These are phyloP conservation scores for Talaromyces piceae DNA, from an alignment of 2,329 filamentous ascomycete species.

Conservation along the genomic window DNA sequence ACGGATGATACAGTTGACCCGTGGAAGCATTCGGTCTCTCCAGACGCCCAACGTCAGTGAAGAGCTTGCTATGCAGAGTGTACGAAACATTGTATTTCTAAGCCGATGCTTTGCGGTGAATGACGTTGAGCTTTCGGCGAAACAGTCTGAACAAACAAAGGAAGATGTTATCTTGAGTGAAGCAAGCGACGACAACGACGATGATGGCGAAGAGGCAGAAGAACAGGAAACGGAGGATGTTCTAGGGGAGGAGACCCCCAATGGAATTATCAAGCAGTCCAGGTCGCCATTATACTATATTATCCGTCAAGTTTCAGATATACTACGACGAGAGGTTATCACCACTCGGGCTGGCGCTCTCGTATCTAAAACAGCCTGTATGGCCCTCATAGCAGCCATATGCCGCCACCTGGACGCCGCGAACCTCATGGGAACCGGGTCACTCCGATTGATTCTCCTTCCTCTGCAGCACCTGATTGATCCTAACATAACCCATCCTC, in stretches of 20 bases:
- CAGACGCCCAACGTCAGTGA: constrained; percentile 60
- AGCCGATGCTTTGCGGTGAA: constrained; percentile 59
- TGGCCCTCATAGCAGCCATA: constrained; percentile 67
- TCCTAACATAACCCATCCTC: constrained; percentile 62
- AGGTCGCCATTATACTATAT: constrained; percentile 62
- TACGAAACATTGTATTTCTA: constrained; percentile 77
- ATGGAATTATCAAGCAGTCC: constrained; percentile 16
- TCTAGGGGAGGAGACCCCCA: constrained; percentile 32
- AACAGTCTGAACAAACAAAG: constrained; percentile 32
- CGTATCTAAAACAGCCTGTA: constrained; percentile 65
- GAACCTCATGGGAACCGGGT: constrained; percentile 53
- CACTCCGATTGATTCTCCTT: constrained; percentile 57
- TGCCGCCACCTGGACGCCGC: constrained; percentile 53
- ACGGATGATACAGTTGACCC: constrained; percentile 54
- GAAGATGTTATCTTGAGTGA: constrained; percentile 27
- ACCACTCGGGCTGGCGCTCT: constrained; percentile 56
- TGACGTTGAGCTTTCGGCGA: constrained; percentile 37
- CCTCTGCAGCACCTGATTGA: constrained; percentile 81
- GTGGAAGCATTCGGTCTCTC: constrained; percentile 53
- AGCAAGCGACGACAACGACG: constrained; percentile 38
- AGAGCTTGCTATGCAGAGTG: constrained; percentile 67
- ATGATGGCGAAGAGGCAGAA: constrained; percentile 23
- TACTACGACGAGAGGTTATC: constrained; percentile 67
- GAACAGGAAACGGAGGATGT: constrained; percentile 38
- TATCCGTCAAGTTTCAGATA: constrained; percentile 67